Percentiles rank a stretch among this genome's conserved stretches.
Conservation (phyloP, 805 yeast species). For the Kazachstania viticola region DNA sequence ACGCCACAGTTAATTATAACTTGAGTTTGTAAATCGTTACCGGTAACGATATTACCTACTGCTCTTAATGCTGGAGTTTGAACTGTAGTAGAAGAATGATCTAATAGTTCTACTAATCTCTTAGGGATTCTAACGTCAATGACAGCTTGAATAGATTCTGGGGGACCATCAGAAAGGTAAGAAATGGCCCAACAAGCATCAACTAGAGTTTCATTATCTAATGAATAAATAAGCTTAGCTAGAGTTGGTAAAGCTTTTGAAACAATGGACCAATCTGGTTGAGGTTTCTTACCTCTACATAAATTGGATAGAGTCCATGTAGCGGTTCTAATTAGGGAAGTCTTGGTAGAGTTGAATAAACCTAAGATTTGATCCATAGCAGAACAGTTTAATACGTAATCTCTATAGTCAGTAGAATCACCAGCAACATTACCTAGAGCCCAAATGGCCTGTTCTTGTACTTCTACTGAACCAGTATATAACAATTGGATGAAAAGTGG, state of each 20-base stretch:
- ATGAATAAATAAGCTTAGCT: slow-evolving; percentile 80
- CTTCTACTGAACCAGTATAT: slow-evolving; percentile 74
- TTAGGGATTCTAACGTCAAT: slow-evolving; percentile 93
- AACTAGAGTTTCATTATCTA: slow-evolving; percentile 85
- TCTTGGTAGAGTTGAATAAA: slow-evolving; percentile 68
- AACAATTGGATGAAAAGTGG: slow-evolving; percentile 80
- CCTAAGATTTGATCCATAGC: slow-evolving; percentile 84
- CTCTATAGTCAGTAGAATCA: slow-evolving; percentile 84
- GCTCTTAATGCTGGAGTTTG: slow-evolving; percentile 97
- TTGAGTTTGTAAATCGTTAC: slow-evolving; percentile 92
- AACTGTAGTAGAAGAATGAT: slow-evolving; percentile 71
- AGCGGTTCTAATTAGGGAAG: slow-evolving; percentile 89
- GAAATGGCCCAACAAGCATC: slow-evolving; percentile 99
- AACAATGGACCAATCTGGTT: slow-evolving; percentile 87
- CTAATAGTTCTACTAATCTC: slow-evolving; percentile 81
- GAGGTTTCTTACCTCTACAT: slow-evolving; percentile 94
- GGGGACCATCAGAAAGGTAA: slow-evolving; percentile 84
- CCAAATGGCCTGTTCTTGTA: slow-evolving; percentile 98
- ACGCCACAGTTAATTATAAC: slow-evolving; percentile 89
- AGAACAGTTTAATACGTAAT: slow-evolving; percentile 69
- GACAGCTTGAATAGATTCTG: slow-evolving; percentile 91
- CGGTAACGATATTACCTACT: slow-evolving; percentile 95
- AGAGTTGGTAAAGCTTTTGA: slow-evolving; percentile 82
- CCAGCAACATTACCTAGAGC: slow-evolving; percentile 99
- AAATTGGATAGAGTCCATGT: slow-evolving; percentile 96